Evolutionary conservation across 2,329 filamentous ascomycete genomes (phyloP).

Genomic region (Incumbomyces lentus): DNA sequence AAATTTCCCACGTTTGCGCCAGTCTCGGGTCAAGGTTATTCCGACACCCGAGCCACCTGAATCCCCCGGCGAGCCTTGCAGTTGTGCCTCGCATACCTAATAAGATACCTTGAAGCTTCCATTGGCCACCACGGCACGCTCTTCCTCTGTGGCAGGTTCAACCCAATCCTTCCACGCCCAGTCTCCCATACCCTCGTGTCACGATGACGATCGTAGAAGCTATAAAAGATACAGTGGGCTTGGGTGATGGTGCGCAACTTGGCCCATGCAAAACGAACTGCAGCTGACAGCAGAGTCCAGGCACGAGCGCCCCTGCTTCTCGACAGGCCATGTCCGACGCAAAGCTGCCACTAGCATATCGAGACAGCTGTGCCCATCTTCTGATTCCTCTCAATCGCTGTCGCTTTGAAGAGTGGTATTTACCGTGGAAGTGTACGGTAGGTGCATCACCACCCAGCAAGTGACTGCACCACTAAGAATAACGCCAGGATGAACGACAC

Average conservation of each 20-base stretch:
- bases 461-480: neutral
- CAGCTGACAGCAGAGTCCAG: too few species aligned
- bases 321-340: slow-evolving; percentile 91
- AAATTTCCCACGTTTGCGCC: neutral
- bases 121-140: too few species aligned
- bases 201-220: slow-evolving; percentile 30
- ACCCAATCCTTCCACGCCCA: neutral
- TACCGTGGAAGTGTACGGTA: slow-evolving; percentile 98
- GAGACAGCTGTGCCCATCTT: slow-evolving; percentile 90
- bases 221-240: slow-evolving; percentile 39
- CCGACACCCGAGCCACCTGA: neutral
- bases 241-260: slow-evolving; percentile 25
- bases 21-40: neutral
- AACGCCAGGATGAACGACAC: slow-evolving; percentile 75
- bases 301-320: slow-evolving; percentile 43
- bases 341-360: slow-evolving; percentile 76
- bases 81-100: too few species aligned
- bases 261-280: too few species aligned
- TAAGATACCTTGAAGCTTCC: neutral
- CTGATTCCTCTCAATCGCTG: slow-evolving; percentile 93
- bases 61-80: too few species aligned
- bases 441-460: slow-evolving; percentile 24
- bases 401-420: slow-evolving; percentile 80
- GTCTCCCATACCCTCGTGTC: neutral
- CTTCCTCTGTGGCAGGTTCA: too few species aligned